Conservation (phyloP, 1,284 basidiomycete genomes). For the Omphalotus olearius region DNA sequence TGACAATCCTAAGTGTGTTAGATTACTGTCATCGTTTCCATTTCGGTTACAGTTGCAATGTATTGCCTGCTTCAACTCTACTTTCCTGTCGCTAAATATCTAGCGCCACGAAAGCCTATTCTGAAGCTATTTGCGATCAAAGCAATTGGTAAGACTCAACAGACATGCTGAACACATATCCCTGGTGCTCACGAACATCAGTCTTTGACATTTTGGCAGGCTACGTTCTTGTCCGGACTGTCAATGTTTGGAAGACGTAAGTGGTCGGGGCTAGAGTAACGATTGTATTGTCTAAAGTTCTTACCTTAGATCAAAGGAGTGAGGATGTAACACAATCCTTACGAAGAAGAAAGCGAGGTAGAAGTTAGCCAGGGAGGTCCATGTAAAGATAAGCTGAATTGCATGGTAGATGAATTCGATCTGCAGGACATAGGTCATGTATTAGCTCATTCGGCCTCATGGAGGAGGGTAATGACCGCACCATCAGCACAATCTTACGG, state of each 20-base stretch:
- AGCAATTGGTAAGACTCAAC: constrained; percentile 48
- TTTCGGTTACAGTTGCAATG: constrained; percentile 79
- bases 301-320: constrained; percentile 40
- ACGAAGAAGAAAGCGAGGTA: constrained; percentile 84
- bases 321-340: no score
- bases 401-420: constrained; percentile 84
- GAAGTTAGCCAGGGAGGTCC: constrained; percentile 80
- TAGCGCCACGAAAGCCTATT: constrained; percentile 61
- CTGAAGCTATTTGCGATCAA: constrained; percentile 74
- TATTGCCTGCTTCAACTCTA: constrained; percentile 80
- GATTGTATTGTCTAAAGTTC: neutral
- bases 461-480: constrained; percentile 22
- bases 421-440: constrained; percentile 33
- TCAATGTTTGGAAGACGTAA: constrained; percentile 54
- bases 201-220: constrained; percentile 83
- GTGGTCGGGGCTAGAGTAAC: constrained; percentile 16
- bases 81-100: constrained; percentile 49
- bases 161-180: neutral
- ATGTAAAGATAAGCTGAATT: constrained; percentile 77
- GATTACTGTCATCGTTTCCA: constrained; percentile 60
- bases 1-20: constrained; percentile 20
- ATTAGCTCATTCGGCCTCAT: neutral
- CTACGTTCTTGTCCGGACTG: constrained; percentile 58
- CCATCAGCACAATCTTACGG: constrained; percentile 77
- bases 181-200: constrained; percentile 17